Evolutionary conservation across 768 basidiomycete species (phyloP), one percentile per base, ranked within the genome.

Genomic region (Tulasnella sp.): DNA sequence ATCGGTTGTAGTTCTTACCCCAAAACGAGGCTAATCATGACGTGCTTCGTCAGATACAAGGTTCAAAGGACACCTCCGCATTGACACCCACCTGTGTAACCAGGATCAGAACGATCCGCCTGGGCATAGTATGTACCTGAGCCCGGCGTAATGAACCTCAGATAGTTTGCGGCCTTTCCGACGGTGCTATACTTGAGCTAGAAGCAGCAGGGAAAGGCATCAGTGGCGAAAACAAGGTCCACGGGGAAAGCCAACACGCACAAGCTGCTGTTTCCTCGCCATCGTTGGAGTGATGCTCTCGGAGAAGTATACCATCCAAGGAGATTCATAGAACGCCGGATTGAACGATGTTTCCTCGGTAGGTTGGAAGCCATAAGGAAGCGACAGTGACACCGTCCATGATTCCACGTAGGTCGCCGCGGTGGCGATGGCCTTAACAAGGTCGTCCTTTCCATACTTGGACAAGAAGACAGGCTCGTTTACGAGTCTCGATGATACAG

Each of bases 141-240:
- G 13, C 30, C 45, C 9, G 55, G 55, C 15, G 55, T 56, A 23
- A 56, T 19, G 42, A 42, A 56, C 13, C 55, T 38, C 7, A 56
- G 43, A 43, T 42, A 56, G 42, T 56, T 56, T 19, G 29, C n/a
- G 23, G 55, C 55, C 23, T 56, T 56, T 23, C 34, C 55, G 15
- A 56, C 55, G 8, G 55, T 43, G 11, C 55, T 56, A 43, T 45
- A 45, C 30, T 56, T 44, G 19, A 56, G 19, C 55, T 56, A 56
- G 29, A 43, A 15, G 13, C 27, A 29, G 13, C 41, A 29, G 7
- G 34, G 34, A 38, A 38, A 38, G 34, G 15, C 34, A 15, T 38
- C 7, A 38, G 34, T 7, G 7, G 34, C 5, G 34, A 38, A 5
- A 38, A 38, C 24, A 13, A 51, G 8, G 24, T 17, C 3, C 19